These are phyloP conservation scores for Corymbia citriodora DNA, from an alignment of 441 rosid genomes.

Conservation along the genomic window DNA sequence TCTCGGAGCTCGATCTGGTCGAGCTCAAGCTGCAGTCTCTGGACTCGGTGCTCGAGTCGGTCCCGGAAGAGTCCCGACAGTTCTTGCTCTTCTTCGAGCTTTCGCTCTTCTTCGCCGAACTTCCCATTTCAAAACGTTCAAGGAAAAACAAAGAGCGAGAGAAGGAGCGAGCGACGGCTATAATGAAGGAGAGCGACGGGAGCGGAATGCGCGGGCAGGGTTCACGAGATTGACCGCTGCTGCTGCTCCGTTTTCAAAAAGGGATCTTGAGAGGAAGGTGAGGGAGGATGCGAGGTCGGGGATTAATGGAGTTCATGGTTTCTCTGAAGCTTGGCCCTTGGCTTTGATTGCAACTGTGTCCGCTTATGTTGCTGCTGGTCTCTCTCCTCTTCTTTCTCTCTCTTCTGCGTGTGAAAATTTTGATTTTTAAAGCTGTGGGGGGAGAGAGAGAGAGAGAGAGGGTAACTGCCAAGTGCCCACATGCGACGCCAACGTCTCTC, in stretches of 20 bases:
- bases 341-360: background rate
- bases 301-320: background rate
- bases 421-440: background rate
- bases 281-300: background rate
- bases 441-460: background rate
- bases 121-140: background rate
- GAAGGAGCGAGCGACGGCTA: background rate
- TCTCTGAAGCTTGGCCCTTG: background rate
- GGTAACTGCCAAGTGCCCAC: slow-evolving; percentile 18
- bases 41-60: slow-evolving; percentile 36
- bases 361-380: background rate
- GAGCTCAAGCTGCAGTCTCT: slow-evolving; percentile 24
- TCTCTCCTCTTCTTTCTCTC: background rate
- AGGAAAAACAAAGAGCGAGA: background rate
- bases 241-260: background rate
- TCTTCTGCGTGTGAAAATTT: background rate
- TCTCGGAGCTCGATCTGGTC: slow-evolving; percentile 22
- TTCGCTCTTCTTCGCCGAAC: slow-evolving; percentile 3
- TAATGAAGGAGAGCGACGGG: background rate
- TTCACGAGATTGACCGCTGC: background rate
- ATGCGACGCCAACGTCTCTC: slow-evolving; percentile 44
- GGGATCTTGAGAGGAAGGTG: background rate
- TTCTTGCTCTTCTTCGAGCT: background rate
- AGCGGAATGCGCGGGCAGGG: background rate
- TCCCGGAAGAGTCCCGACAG: slow-evolving; percentile 5